These are phyloP conservation scores for Chaetomiaceae sp. DNA, from an alignment of 2,329 filamentous ascomycete species.

Conservation along the genomic window DNA sequence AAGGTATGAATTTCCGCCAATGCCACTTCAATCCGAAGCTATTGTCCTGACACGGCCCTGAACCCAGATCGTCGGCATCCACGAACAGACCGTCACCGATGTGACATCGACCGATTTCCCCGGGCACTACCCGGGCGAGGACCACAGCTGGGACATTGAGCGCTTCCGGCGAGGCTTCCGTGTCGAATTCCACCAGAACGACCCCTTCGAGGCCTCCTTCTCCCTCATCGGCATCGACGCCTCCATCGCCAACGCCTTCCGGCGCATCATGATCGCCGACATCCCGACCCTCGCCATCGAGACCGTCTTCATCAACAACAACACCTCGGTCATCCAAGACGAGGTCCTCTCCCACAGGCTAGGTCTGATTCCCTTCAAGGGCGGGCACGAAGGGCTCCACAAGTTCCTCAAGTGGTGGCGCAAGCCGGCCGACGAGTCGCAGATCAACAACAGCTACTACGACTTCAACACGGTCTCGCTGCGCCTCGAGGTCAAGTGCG, in stretches of 20 bases:
- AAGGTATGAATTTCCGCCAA: constrained; percentile 43
- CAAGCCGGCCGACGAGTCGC: constrained; percentile 61
- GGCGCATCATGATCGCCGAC: constrained; percentile 90
- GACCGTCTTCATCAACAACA: constrained; percentile 88
- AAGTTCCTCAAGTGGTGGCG: constrained; percentile 79
- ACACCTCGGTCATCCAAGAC: constrained; percentile 96
- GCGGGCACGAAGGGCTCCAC: constrained; percentile 67
- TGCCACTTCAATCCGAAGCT: not conserved
- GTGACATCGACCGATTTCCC: constrained; percentile 89
- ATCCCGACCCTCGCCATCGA: constrained; percentile 93
- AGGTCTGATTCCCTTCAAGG: constrained; percentile 85
- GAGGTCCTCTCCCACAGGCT: constrained; percentile 90
- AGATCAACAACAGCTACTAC: constrained; percentile 54
- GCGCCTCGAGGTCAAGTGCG: constrained; percentile 73
- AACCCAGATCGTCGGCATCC: constrained; percentile 73
- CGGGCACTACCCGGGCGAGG: constrained; percentile 83
- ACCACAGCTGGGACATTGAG: constrained; percentile 48
- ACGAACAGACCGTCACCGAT: constrained; percentile 85
- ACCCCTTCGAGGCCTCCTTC: constrained; percentile 73
- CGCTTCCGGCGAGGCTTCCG: constrained; percentile 39
- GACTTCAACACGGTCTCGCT: constrained; percentile 89
- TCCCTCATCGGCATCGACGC: constrained; percentile 90
- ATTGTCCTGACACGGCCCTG: constrained; percentile 1
- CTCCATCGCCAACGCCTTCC: constrained; percentile 92
- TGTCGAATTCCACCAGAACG: constrained; percentile 79